Percentiles rank a stretch among this genome's conserved stretches.
Evolutionary conservation across 2,329 filamentous ascomycete species (phyloP).

Genomic region (Pestalotiopsis sp.): DNA sequence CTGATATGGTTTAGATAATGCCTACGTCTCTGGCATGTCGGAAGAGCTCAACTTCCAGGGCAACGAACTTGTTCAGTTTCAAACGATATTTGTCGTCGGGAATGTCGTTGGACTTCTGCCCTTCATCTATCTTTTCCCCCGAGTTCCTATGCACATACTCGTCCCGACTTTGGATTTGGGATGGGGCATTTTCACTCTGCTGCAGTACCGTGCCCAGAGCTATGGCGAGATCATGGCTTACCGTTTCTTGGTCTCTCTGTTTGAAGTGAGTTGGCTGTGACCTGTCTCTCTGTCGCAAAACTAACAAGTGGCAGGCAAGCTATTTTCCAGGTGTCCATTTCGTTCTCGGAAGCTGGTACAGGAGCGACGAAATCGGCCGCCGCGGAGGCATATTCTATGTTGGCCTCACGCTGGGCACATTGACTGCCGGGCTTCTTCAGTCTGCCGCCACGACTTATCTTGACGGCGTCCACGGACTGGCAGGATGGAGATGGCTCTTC

Average conservation of each 20-base stretch:
- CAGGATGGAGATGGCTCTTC: conserved; percentile 47
- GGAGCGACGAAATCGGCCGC: conserved; percentile 14
- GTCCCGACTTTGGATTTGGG: conserved; percentile 21
- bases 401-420: conserved; percentile 1
- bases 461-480: conserved; percentile 36
- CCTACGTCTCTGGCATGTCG: conserved; percentile 54
- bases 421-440: conserved; percentile 10
- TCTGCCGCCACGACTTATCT: conserved; percentile 12
- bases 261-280: conserved; percentile 36
- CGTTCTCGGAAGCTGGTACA: conserved; percentile 19
- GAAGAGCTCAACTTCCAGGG: conserved; percentile 51
- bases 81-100: conserved; percentile 49
- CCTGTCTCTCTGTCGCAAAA: neutral
- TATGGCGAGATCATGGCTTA: conserved; percentile 53
- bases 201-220: conserved; percentile 50
- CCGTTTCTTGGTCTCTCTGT: conserved; percentile 54
- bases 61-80: conserved; percentile 55
- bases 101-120: conserved; percentile 26
- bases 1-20: conserved; percentile 42
- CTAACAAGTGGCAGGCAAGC: neutral
- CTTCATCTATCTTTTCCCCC: conserved; percentile 17
- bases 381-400: conserved; percentile 17
- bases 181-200: conserved; percentile 58
- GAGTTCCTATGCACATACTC: conserved; percentile 5
- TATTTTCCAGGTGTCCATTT: conserved; percentile 24